Evolutionary conservation across 441 rosid genomes (phyloP), one percentile per base, ranked within the genome.

Genomic region (Erodium trifolium): DNA sequence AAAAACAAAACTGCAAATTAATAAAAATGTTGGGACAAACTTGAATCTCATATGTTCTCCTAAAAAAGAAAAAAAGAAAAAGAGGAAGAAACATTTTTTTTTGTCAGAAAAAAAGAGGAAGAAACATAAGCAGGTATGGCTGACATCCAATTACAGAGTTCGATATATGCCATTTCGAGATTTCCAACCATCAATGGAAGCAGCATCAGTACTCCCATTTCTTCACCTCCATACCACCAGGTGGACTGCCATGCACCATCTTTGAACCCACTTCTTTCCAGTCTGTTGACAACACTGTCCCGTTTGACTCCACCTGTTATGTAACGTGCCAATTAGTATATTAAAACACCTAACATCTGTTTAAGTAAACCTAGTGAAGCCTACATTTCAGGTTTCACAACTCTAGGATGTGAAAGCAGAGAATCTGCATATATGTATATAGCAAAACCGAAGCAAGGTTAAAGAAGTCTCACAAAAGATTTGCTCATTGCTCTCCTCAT

Each of bases 401-500:
- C 9, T 71, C 71, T 55, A 65, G 23, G 19, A 73, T 47, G 6
- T 51, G 66, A n/a, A 18, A 16, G 11, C 9, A 12, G 53, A 34
- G 17, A 18, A 17, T 41, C 55, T 59, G 9, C 2, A 37, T 9
- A 12, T 17, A 27, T 7, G 27, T 14, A 63, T 13, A 16, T 19
- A 29, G 13, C 7, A 10, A 43, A 53, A 37, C 63, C 29, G 60
- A 23, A 23, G 45, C 29, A 17, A 3, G 13, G 9, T 34, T 0
- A 6, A 2, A 45, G 41, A 16, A 65, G 66, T 75, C 99, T 85
- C 85, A 93, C 97, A 74, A 93, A 93, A 67, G 99, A 91, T 82
- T 93, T 93, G 57, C 84, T 76, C 99, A 93, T 93, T 2, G 99
- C 99, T 75, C 91, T 85, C 76, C 91, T 87, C 6, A 83, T 86